Base-by-base conservation (phyloP, 257 asterid species). In the Linderniella brevidens region DNA sequence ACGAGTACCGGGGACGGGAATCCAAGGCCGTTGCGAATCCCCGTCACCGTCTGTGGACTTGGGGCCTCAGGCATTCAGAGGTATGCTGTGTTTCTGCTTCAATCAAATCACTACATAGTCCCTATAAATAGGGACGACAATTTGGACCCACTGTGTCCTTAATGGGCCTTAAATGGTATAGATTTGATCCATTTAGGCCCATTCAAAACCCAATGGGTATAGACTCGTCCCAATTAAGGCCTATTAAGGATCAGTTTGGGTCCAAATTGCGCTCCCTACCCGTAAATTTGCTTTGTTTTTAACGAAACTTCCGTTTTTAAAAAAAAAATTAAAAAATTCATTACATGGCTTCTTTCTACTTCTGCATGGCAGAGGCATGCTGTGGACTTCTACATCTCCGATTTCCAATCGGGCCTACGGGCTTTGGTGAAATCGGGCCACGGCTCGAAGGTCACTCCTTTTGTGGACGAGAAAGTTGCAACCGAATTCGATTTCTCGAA, bases 1-100 rank as follows among this genome's bases (percentile, higher is more conserved):
- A 59, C 19, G 92, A 80, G 67, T 80, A 80, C 58, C 64, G 92
- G 13, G 86, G 86, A 54, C 74, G 80, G 82, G 86, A 71, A 60
- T 68, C 80, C 35, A 73, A 70, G 64, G 82, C 80, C 4, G 6
- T 25, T 3, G 86, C 77, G 37, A 79, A 75, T 52, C 58, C 77
- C 11, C 65, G 73, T 0, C 92, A 76, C 48, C 82, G 76, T 51
- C 75, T 73, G 41, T 76, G 76, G 70, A 68, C 82, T 12, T 79
- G 86, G 92, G 86, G 82, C 50, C 73, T 74, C 19, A 68, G 82
- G 1, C 60, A 78, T 17, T 58, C 72, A 52, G 86, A 79, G 86
- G 92, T 79, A 57, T 56, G 66, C 29, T 44, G 19, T 43, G n/a
- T 42, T 0, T 19, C 42, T 39, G 46, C 46, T 13, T 55, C 5